phyloP scores from a whole-genome alignment of 176 grass and related monocot genomes.

The Hordeum marinum region DNA sequence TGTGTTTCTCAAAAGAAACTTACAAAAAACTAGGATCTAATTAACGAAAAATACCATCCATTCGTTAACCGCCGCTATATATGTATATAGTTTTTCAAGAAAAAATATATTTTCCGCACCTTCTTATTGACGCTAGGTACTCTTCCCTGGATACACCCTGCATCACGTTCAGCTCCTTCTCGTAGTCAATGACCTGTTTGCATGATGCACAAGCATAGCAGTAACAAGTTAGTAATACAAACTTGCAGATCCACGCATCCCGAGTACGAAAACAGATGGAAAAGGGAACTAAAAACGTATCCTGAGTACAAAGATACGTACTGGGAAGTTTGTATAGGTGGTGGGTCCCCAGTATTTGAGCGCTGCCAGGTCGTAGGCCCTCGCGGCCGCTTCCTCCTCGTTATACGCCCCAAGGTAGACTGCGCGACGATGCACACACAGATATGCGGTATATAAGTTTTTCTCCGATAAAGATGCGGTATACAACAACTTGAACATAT shows the following conservation, averaged over 20 bases:
- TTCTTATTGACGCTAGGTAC: constrained; percentile 65
- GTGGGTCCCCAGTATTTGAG: constrained; percentile 72
- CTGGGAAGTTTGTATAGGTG: constrained; percentile 64
- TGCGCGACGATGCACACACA: background rate
- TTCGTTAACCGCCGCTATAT: too few relatives aligned
- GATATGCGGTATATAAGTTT: too few relatives aligned
- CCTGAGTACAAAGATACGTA: background rate
- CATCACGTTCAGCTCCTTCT: constrained; percentile 66
- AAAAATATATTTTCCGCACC: constrained; percentile 6
- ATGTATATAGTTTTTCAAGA: too few relatives aligned
- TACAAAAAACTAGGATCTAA: too few relatives aligned
- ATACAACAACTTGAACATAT: background rate
- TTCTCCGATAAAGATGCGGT: too few relatives aligned
- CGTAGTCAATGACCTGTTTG: constrained; percentile 51
- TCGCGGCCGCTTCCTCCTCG: constrained; percentile 66
- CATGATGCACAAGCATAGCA: background rate
- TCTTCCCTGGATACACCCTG: constrained; percentile 61
- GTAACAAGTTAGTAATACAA: background rate
- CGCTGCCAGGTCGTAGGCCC: constrained; percentile 66
- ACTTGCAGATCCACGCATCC: background rate
- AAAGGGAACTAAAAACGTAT: background rate
- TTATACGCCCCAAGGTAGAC: constrained; percentile 69
- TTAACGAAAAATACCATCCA: too few relatives aligned
- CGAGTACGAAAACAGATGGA: too few relatives aligned
- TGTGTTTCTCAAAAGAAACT: too few relatives aligned